Evolutionary conservation across 345 rosid species (phyloP).

Genomic region (Cochlearia excelsa): DNA sequence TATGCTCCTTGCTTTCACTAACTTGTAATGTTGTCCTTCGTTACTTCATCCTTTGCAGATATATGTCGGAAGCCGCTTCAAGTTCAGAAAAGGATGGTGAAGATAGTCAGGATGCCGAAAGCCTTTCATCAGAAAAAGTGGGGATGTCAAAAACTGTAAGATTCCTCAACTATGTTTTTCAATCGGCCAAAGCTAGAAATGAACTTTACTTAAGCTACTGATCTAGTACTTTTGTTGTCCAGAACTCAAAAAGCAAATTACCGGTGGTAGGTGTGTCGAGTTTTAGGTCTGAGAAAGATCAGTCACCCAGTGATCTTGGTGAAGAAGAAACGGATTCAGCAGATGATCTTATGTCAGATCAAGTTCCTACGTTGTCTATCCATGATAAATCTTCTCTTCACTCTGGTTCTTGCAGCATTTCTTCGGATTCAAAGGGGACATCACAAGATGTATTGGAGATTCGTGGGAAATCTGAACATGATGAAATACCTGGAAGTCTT

Average conservation of each 20-base stretch:
- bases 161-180: slow-evolving; percentile 17
- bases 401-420: slow-evolving; percentile 40
- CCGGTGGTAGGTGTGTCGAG: slow-evolving; percentile 26
- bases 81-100: slow-evolving; percentile 52
- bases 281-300: slow-evolving; percentile 41
- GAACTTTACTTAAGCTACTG: slow-evolving; percentile 26
- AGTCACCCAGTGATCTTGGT: slow-evolving; percentile 41
- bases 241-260: slow-evolving; percentile 32
- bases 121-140: slow-evolving; percentile 42
- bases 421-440: slow-evolving; percentile 40
- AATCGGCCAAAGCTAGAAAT: slow-evolving; percentile 17
- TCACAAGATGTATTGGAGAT: slow-evolving; percentile 36
- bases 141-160: slow-evolving; percentile 53
- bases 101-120: slow-evolving; percentile 51
- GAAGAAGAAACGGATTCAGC: slow-evolving; percentile 51
- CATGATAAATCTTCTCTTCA: slow-evolving; percentile 50
- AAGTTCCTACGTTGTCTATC: slow-evolving; percentile 57
- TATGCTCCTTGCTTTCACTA: slow-evolving; percentile 8
- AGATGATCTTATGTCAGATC: slow-evolving; percentile 56
- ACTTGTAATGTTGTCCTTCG: slow-evolving; percentile 10
- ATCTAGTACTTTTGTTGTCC: slow-evolving; percentile 15
- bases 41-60: slow-evolving; percentile 44
- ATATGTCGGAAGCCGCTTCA: slow-evolving; percentile 41
- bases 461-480: slow-evolving; percentile 42
- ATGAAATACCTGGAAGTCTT: slow-evolving; percentile 46